Evolutionary conservation across 2,329 filamentous ascomycete genomes (phyloP).

Genomic region (Fusarium pseudograminearum): DNA sequence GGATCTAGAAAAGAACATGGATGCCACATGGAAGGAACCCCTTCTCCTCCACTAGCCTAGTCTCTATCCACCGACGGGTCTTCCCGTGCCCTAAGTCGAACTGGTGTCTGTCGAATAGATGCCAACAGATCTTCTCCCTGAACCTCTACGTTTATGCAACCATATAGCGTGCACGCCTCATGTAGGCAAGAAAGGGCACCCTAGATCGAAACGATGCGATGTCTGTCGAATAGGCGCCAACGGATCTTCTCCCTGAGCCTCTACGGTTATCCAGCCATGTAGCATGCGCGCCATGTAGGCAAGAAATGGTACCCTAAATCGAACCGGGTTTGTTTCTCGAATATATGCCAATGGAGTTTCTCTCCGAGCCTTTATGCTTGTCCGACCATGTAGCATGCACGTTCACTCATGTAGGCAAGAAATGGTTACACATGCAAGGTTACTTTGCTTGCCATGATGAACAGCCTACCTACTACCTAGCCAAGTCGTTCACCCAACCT

Average conservation of each 20-base stretch:
- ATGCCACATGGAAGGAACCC: conserved; percentile 33
- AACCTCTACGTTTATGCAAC: conserved; percentile 10
- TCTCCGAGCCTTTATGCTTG: conserved; percentile 7
- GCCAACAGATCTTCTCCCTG: background rate
- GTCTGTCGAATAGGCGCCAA: background rate
- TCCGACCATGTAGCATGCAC: background rate
- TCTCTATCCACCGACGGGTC: conserved; percentile 26
- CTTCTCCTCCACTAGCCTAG: conserved; percentile 11
- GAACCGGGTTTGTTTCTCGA: conserved; percentile 1
- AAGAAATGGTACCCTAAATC: conserved; percentile 2
- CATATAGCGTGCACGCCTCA: conserved; percentile 3
- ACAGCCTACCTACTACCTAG: background rate
- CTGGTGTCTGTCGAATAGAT: conserved; percentile 3
- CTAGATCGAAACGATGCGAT: background rate
- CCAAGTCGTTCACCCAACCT: conserved; percentile 6
- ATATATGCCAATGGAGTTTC: background rate
- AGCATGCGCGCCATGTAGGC: no score
- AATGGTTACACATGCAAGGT: conserved; percentile 19
- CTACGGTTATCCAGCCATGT: no score
- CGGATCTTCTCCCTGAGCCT: no score
- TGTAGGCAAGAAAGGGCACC: conserved; percentile 3
- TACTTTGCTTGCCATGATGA: conserved; percentile 8
- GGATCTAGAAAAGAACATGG: conserved; percentile 32
- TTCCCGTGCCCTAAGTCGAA: conserved; percentile 24
- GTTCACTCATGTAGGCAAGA: conserved; percentile 9